phyloP scores from a whole-genome alignment of 176 grass and related monocot species.

The Ensete ventricosum region DNA sequence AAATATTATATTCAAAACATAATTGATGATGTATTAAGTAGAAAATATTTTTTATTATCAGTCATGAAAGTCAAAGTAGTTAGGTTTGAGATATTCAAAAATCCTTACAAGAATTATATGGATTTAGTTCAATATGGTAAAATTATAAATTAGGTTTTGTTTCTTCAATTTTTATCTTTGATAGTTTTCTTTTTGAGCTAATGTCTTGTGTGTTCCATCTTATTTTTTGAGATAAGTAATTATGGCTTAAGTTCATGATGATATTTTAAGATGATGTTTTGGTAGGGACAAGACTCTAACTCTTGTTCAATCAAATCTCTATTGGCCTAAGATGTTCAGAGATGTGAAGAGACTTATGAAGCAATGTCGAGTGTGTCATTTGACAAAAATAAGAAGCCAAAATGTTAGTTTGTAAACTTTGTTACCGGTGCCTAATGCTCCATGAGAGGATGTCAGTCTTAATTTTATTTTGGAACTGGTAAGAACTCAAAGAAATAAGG shows the following conservation, averaged over 20 bases:
- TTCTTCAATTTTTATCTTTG: background rate
- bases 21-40: background rate
- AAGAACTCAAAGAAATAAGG: background rate
- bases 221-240: background rate
- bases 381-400: background rate
- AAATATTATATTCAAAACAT: conserved; percentile 8
- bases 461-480: conserved; percentile 9
- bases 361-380: background rate
- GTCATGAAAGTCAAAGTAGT: background rate
- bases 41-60: conserved; percentile 4
- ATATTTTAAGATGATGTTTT: background rate
- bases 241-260: background rate
- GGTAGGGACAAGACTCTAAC: background rate
- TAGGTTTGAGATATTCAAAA: background rate
- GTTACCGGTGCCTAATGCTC: background rate
- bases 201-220: conserved; percentile 5
- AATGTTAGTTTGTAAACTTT: conserved; percentile 2
- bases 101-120: background rate
- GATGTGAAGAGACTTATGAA: background rate
- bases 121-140: too few species aligned
- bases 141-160: too few species aligned
- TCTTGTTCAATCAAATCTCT: background rate
- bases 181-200: conserved; percentile 14
- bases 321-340: background rate
- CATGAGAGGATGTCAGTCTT: conserved; percentile 13